Evolutionary conservation across 768 basidiomycete species (phyloP).

Genomic region (Mycena capillaripes): DNA sequence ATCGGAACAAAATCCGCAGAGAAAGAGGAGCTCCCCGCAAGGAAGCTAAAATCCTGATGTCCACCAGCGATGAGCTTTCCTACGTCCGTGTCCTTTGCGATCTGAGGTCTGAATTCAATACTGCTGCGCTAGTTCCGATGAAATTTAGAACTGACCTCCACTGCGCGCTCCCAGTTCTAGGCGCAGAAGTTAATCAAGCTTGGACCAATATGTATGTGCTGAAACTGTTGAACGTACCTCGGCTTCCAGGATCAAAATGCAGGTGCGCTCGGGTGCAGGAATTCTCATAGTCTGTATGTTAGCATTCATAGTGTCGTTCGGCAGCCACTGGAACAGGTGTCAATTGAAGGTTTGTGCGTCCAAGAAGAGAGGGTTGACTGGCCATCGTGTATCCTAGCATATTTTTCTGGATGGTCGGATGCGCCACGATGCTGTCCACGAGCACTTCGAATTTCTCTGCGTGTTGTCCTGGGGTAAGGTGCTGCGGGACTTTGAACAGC

Average conservation of each 20-base stretch:
- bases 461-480: slow-evolving; percentile 11
- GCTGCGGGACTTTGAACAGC: slow-evolving; percentile 14
- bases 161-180: slow-evolving; percentile 12
- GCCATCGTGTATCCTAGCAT: slow-evolving; percentile 12
- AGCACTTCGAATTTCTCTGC: slow-evolving; percentile 8
- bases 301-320: slow-evolving; percentile 10
- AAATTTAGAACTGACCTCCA: slow-evolving; percentile 13
- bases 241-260: slow-evolving; percentile 5
- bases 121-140: slow-evolving; percentile 2
- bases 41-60: slow-evolving; percentile 17
- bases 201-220: not conserved
- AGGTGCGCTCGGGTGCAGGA: slow-evolving; percentile 2
- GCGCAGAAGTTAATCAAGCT: not conserved
- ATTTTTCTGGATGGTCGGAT: slow-evolving; percentile 12
- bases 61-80: slow-evolving; percentile 10
- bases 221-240: slow-evolving; percentile 3
- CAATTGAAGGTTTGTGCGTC: not conserved
- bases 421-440: slow-evolving; percentile 7
- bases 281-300: slow-evolving; percentile 13
- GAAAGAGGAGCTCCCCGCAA: slow-evolving; percentile 11
- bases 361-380: slow-evolving; percentile 8
- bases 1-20: slow-evolving; percentile 17
- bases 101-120: slow-evolving; percentile 13
- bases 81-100: slow-evolving; percentile 17
- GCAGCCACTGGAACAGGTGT: slow-evolving; percentile 4